Evolutionary conservation across 1,139 yeast genomes (phyloP).

Genomic region (Debaryomycetaceae sp.): DNA sequence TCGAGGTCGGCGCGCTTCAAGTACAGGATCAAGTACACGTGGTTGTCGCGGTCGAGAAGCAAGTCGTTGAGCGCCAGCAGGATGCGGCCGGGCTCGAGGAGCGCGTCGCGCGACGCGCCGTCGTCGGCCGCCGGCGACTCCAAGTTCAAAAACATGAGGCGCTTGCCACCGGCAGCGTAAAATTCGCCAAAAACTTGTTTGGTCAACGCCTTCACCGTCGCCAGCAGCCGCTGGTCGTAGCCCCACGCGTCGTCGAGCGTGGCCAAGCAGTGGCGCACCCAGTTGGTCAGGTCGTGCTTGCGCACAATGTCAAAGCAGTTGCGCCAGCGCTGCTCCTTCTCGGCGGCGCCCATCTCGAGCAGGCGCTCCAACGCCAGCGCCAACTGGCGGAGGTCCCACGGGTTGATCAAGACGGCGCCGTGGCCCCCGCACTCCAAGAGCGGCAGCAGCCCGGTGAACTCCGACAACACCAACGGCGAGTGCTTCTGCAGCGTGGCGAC

Average conservation of each 20-base stretch:
- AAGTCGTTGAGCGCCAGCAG: slow-evolving; percentile 46
- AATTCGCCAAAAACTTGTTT: slow-evolving; percentile 31
- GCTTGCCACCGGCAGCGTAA: slow-evolving; percentile 30
- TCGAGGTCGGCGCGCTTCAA: slow-evolving; percentile 63
- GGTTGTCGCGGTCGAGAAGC: slow-evolving; percentile 46
- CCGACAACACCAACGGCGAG: slow-evolving; percentile 83
- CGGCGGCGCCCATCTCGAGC: slow-evolving; percentile 57
- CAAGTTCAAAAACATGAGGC: slow-evolving; percentile 53
- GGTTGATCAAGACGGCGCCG: slow-evolving; percentile 80
- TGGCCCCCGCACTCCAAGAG: slow-evolving; percentile 48
- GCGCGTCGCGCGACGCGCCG: slow-evolving; percentile 18
- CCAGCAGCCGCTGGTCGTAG: slow-evolving; percentile 37
- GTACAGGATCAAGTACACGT: slow-evolving; percentile 68
- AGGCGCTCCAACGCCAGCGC: slow-evolving; percentile 59
- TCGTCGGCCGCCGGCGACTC: slow-evolving; percentile 34
- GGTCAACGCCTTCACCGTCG: slow-evolving; percentile 24
- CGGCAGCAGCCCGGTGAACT: slow-evolving; percentile 91
- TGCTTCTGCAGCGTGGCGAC: slow-evolving; percentile 68
- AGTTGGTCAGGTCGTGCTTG: slow-evolving; percentile 65
- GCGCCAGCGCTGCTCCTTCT: slow-evolving; percentile 60
- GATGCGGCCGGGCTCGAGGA: slow-evolving; percentile 45
- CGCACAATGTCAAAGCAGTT: slow-evolving; percentile 54
- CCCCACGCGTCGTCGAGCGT: slow-evolving; percentile 63
- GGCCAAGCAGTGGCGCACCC: slow-evolving; percentile 62
- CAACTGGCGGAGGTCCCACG: slow-evolving; percentile 78